A percentile compares a stretch with the other conserved stretches of the same genome.
Evolutionary conservation across 2,329 filamentous ascomycete genomes (phyloP).

Genomic region (Curvularia sp.): DNA sequence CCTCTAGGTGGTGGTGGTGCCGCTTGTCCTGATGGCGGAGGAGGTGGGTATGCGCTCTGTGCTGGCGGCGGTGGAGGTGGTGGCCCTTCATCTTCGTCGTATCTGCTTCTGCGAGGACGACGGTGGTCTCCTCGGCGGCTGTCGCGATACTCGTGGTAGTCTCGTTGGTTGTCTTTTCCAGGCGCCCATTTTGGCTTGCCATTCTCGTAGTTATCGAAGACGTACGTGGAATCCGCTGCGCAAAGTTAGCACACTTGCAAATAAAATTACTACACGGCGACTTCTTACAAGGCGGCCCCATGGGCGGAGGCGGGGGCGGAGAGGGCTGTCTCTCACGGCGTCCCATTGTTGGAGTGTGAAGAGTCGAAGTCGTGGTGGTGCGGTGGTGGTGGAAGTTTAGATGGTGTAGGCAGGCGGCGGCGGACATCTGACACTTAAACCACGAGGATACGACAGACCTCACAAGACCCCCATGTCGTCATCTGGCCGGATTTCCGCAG

Average conservation of each 20-base stretch:
- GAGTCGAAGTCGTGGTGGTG: not conserved
- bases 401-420: constrained; percentile 9
- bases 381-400: constrained; percentile 3
- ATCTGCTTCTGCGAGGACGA: constrained; percentile 25
- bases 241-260: constrained; percentile 3
- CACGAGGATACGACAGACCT: constrained; percentile 9
- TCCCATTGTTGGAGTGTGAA: constrained; percentile 25
- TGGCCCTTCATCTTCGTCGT: constrained; percentile 27
- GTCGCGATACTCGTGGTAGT: constrained; percentile 33
- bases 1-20: constrained; percentile 19
- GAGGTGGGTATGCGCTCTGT: constrained; percentile 11
- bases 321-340: constrained; percentile 29
- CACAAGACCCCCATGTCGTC: constrained; percentile 26
- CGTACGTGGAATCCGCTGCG: constrained; percentile 33
- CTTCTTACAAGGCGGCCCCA: constrained; percentile 20
- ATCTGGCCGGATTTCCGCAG: constrained; percentile 21
- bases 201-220: constrained; percentile 40
- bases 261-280: not conserved
- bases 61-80: constrained; percentile 13
- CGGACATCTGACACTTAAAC: constrained; percentile 25
- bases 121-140: constrained; percentile 30
- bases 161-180: constrained; percentile 30
- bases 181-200: constrained; percentile 39
- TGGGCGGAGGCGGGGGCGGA: constrained; percentile 29
- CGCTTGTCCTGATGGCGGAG: constrained; percentile 14